phyloP scores from a whole-genome alignment of 495 filamentous ascomycete genomes.

The Penicillium alfredii region DNA sequence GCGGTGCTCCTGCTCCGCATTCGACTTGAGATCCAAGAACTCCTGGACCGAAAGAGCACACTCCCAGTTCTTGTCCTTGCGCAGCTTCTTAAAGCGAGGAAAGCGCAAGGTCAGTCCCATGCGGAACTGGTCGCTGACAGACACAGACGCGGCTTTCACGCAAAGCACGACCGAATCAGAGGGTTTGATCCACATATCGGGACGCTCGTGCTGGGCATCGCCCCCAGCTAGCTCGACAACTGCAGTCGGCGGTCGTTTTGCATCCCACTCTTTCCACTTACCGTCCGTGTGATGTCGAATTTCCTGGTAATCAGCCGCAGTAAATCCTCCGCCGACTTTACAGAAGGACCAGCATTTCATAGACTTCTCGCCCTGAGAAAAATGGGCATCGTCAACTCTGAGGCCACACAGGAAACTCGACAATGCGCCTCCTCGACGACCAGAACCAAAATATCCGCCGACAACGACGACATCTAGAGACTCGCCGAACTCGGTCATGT shows the following conservation, averaged over 20 bases:
- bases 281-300: conserved; percentile 80
- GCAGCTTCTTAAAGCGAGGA: conserved; percentile 79
- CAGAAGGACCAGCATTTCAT: conserved; percentile 88
- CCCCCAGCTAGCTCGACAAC: conserved; percentile 80
- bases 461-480: conserved; percentile 83
- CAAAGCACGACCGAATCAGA: conserved; percentile 80
- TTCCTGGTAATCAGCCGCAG: conserved; percentile 73
- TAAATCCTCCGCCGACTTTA: conserved; percentile 93
- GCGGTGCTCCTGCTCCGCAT: conserved; percentile 65
- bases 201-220: conserved; percentile 65
- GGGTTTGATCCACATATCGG: conserved; percentile 92
- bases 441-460: conserved; percentile 89
- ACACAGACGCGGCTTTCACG: conserved; percentile 84
- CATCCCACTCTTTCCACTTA: conserved; percentile 86
- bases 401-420: conserved; percentile 87
- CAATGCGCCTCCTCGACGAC: conserved; percentile 72
- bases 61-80: conserved; percentile 79
- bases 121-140: conserved; percentile 67
- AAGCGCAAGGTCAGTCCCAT: conserved; percentile 79
- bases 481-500: conserved; percentile 96
- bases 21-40: conserved; percentile 64
- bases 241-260: conserved; percentile 68
- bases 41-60: conserved; percentile 69
- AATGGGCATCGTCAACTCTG: conserved; percentile 59
- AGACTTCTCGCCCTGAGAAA: conserved; percentile 47